Evolutionary conservation across 2,329 filamentous ascomycete genomes (phyloP).

Genomic region (Pseudonectria buxi): DNA sequence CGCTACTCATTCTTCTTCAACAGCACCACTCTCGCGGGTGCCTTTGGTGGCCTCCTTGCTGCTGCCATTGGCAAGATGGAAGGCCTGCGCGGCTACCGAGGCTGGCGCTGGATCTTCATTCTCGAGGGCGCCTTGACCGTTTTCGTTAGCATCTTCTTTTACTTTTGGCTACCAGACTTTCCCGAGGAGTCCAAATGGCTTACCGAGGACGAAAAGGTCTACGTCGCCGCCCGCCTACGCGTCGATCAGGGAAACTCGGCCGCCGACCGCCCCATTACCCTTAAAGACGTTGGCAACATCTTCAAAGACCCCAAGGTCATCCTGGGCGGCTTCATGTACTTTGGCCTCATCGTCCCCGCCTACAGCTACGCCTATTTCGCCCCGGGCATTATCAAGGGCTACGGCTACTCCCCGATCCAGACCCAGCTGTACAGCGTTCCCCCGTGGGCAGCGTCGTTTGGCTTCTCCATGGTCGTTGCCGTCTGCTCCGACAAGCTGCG

Average conservation of each 20-base stretch:
- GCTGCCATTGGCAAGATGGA: slow-evolving; percentile 88
- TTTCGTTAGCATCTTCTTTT: slow-evolving; percentile 54
- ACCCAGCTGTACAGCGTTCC: slow-evolving; percentile 54
- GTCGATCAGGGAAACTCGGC: slow-evolving; percentile 63
- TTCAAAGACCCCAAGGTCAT: slow-evolving; percentile 71
- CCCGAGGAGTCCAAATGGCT: slow-evolving; percentile 71
- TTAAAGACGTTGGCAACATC: slow-evolving; percentile 52
- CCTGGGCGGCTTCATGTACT: slow-evolving; percentile 73
- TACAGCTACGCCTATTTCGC: slow-evolving; percentile 76
- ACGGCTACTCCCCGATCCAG: slow-evolving; percentile 53
- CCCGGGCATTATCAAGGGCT: slow-evolving; percentile 62
- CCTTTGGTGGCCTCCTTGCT: slow-evolving; percentile 81
- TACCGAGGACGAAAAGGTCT: slow-evolving; percentile 59
- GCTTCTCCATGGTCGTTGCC: slow-evolving; percentile 69
- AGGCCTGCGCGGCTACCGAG: slow-evolving; percentile 56
- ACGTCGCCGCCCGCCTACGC: slow-evolving; percentile 58
- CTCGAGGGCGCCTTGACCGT: slow-evolving; percentile 63
- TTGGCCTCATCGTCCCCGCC: slow-evolving; percentile 69
- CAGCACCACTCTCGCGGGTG: slow-evolving; percentile 69
- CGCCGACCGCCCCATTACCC: slow-evolving; percentile 53
- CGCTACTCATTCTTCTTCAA: slow-evolving; percentile 93
- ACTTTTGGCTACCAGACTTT: slow-evolving; percentile 67
- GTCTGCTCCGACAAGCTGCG: slow-evolving; percentile 61
- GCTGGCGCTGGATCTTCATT: slow-evolving; percentile 83
- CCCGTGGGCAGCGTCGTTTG: slow-evolving; percentile 64